Evolutionary conservation across 306 rosid species (phyloP), one percentile per base, ranked within the genome.

Genomic region (Luffa aegyptiaca): DNA sequence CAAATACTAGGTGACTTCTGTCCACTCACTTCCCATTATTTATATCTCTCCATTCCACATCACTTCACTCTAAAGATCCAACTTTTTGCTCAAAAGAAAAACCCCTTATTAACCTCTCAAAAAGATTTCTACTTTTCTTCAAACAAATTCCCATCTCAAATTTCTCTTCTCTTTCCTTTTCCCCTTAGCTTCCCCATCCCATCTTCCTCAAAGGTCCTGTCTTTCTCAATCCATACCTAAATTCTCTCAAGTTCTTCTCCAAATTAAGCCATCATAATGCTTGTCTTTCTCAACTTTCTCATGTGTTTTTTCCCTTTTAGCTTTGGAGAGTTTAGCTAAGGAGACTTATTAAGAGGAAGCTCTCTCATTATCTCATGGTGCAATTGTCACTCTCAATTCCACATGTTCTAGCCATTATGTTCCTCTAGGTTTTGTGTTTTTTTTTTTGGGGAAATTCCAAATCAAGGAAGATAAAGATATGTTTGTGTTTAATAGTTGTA

Each of bases 21-120:
- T 86, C 90, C 94, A 90, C 90, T 85, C 85, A 83, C 80, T 78
- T 78, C 82, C 80, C 78, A 76, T 86, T 80, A 83, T 79, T 87
- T 88, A 44, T 36, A 0, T 64, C 14, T 65, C 45, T 65, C 46
- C 48, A 42, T 5, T 49, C 33, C 17, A 17, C 20, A 64, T 65
- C 72, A 65, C 48, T 65, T 65, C 83, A 76, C 71, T 83, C 86
- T 78, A 84, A 84, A 87, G 84, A 77, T 65, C 49, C 61, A 64
- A 80, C 97, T 88, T 90, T 92, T 81, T 79, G 81, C 84, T 64
- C 76, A 83, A 88, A 89, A 84, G 87, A 37, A 76, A 53, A 16
- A 42, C 1, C 62, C 62, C 85, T 74, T 21, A 8, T 7, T n/a
- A 9, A 61, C 68, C 66, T 75, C 17, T 51, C 1, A 36, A 44